A percentile compares a stretch with the other conserved stretches of the same genome.
Evolutionary conservation across 2,329 filamentous ascomycete species (phyloP).

Genomic region (Exophiala calicioides): DNA sequence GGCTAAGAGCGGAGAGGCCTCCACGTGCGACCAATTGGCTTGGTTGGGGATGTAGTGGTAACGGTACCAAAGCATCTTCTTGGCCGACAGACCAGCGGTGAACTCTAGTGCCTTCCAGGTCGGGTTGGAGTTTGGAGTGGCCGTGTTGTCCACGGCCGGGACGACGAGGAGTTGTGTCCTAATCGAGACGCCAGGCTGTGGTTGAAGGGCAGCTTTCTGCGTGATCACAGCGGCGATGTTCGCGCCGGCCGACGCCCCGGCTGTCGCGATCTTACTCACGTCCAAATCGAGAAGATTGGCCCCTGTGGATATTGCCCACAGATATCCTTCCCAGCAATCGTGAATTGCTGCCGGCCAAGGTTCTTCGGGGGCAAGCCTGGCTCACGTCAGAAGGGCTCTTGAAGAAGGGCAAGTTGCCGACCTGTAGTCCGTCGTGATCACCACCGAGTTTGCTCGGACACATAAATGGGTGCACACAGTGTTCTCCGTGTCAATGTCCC

Average conservation of each 20-base stretch:
- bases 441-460: conserved; percentile 52
- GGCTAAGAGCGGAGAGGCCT: conserved; percentile 58
- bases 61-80: conserved; percentile 64
- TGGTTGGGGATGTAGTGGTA: conserved; percentile 56
- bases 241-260: conserved; percentile 55
- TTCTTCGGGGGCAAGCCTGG: conserved; percentile 58
- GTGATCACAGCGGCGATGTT: conserved; percentile 57
- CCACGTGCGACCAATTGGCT: conserved; percentile 50
- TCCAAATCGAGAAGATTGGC: conserved; percentile 41
- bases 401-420: conserved; percentile 14
- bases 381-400: conserved; percentile 10
- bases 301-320: conserved; percentile 44
- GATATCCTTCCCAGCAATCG: conserved; percentile 58
- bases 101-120: conserved; percentile 56
- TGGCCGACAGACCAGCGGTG: conserved; percentile 54
- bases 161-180: conserved; percentile 57
- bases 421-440: conserved; percentile 36
- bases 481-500: conserved; percentile 61
- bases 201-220: conserved; percentile 48
- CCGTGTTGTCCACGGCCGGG: conserved; percentile 61
- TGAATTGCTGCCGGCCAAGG: conserved; percentile 60
- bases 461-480: conserved; percentile 58
- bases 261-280: conserved; percentile 48
- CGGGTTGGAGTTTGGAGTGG: conserved; percentile 44
- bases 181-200: conserved; percentile 13